Conservation (phyloP, 768 basidiomycete genomes). For the Lentinula sp. region DNA sequence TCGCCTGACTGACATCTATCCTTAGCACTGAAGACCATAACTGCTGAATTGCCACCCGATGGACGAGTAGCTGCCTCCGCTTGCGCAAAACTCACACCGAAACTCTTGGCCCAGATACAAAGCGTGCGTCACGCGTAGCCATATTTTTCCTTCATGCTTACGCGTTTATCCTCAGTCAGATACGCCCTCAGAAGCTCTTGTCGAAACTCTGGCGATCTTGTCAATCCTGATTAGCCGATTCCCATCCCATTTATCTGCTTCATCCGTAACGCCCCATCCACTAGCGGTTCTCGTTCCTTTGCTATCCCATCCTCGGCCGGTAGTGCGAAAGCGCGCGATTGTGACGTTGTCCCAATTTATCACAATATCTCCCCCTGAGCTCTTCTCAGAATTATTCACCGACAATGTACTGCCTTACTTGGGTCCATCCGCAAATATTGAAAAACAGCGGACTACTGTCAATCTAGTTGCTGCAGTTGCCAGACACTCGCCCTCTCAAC, state of each 20-base stretch:
- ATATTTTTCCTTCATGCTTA: not conserved
- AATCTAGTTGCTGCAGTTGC: constrained; percentile 78
- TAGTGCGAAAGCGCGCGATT: constrained; percentile 91
- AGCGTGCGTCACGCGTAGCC: constrained; percentile 44
- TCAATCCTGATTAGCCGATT: constrained; percentile 87
- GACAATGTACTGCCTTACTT: constrained; percentile 58
- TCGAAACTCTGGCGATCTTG: constrained; percentile 80
- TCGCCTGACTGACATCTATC: not conserved
- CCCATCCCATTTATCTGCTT: constrained; percentile 56
- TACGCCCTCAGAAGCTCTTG: constrained; percentile 74
- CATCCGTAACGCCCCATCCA: constrained; percentile 50
- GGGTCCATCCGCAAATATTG: constrained; percentile 42
- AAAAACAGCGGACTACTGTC: constrained; percentile 72
- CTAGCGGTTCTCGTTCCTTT: constrained; percentile 65
- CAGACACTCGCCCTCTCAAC: constrained; percentile 63
- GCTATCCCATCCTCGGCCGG: constrained; percentile 69
- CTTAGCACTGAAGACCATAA: constrained; percentile 90
- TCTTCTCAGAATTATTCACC: constrained; percentile 58
- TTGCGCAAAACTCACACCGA: constrained; percentile 80
- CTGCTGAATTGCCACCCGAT: constrained; percentile 80
- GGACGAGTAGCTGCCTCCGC: constrained; percentile 74
- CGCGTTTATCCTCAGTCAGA: constrained; percentile 34
- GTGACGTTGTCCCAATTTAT: constrained; percentile 81
- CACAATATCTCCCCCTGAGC: constrained; percentile 56
- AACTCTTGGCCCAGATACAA: constrained; percentile 71